Percentiles rank a stretch among this genome's conserved stretches.
Evolutionary conservation across 1,284 basidiomycete genomes (phyloP).

Genomic region (Cystobasidium slooffiae): DNA sequence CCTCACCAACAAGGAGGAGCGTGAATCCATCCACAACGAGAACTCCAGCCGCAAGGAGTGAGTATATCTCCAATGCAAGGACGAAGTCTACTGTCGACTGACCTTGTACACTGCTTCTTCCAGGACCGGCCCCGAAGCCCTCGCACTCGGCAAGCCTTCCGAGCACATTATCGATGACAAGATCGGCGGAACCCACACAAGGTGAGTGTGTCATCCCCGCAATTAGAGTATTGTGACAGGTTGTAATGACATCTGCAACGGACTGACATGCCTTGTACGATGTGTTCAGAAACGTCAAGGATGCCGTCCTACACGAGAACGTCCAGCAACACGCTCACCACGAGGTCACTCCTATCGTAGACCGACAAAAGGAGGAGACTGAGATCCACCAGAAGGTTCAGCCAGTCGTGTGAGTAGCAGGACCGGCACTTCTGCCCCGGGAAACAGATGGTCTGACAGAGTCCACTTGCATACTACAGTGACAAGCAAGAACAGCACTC

Average conservation of each 20-base stretch:
- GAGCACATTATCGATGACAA: conserved; percentile 41
- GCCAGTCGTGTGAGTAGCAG: conserved; percentile 25
- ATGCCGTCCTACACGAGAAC: conserved; percentile 40
- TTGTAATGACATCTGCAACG: neutral
- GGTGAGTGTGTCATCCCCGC: conserved; percentile 11
- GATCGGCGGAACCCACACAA: conserved; percentile 42
- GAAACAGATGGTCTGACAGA: neutral
- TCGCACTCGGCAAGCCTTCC: conserved; percentile 41
- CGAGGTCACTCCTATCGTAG: conserved; percentile 42
- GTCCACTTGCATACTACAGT: conserved; percentile 12
- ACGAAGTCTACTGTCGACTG: neutral
- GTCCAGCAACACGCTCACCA: conserved; percentile 39
- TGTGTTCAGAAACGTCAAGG: conserved; percentile 40
- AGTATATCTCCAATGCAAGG: neutral
- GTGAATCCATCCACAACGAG: conserved; percentile 32
- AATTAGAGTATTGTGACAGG: neutral
- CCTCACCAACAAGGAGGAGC: conserved; percentile 36
- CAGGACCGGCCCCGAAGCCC: conserved; percentile 39
- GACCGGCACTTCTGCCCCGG: neutral
- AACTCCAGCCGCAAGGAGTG: conserved; percentile 38
- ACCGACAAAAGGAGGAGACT: conserved; percentile 35
- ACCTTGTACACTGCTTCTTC: neutral
- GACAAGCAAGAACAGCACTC: conserved; percentile 44
- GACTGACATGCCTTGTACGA: neutral
- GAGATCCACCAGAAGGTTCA: conserved; percentile 43